Percentiles rank a stretch among this genome's conserved stretches.
phyloP scores from a whole-genome alignment of 305 asterid genomes.

The Fraxinus angustifolia region DNA sequence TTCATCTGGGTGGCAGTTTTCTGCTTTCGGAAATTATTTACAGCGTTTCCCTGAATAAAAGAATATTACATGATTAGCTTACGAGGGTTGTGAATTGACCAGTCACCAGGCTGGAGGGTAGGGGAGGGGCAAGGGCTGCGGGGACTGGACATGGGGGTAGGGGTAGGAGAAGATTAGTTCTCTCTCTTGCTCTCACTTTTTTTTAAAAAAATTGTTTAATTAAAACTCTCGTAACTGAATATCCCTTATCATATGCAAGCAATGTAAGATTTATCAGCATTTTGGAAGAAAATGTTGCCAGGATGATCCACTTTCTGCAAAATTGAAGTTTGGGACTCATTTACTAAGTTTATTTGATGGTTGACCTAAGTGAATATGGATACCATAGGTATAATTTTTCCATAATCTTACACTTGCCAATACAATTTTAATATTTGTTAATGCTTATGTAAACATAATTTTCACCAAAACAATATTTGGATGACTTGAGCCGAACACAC shows the following conservation, averaged over 20 bases:
- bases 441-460: not conserved
- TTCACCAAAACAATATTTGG: not conserved
- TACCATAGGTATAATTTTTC: not conserved
- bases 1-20: not conserved
- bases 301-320: not conserved
- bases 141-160: not conserved
- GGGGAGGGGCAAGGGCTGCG: not conserved
- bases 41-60: not conserved
- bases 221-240: not conserved
- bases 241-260: not conserved
- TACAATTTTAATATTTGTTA: not conserved
- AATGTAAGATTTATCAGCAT: not conserved
- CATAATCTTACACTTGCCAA: not conserved
- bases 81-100: not conserved
- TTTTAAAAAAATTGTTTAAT: not conserved
- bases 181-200: not conserved
- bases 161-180: not conserved
- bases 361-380: not conserved
- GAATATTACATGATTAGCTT: not conserved
- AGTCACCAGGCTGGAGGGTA: not conserved
- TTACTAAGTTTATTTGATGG: not conserved
- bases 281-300: not conserved
- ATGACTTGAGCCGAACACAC: not conserved
- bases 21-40: not conserved
- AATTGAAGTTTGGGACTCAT: not conserved